Evolutionary conservation across 2,329 filamentous ascomycete genomes (phyloP).

Genomic region (Proliferodiscus dingleyae): DNA sequence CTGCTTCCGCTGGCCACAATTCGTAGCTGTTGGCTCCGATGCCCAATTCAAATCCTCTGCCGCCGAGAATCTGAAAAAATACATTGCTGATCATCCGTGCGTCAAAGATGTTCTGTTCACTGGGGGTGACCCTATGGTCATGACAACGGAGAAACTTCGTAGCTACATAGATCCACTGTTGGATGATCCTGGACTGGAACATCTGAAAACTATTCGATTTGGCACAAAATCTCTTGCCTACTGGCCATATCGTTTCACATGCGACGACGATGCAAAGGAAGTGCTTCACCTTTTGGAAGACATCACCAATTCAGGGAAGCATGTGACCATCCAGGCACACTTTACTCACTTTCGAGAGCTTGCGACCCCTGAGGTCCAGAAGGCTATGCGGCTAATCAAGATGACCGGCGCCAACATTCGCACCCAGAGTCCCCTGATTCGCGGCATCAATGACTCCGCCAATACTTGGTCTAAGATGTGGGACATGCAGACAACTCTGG

Average conservation of each 20-base stretch:
- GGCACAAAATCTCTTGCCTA: slow-evolving; percentile 11
- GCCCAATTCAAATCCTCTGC: slow-evolving; percentile 1
- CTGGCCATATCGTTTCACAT: slow-evolving; percentile 7
- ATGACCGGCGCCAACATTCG: slow-evolving; percentile 6
- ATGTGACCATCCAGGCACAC: slow-evolving; percentile 6
- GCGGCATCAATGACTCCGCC: slow-evolving; percentile 5
- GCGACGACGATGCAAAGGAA: not conserved
- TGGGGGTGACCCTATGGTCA: slow-evolving; percentile 11
- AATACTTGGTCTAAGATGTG: slow-evolving; percentile 7
- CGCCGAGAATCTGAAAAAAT: not conserved
- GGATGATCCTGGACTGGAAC: not conserved
- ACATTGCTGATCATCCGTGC: not conserved
- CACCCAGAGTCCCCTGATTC: slow-evolving; percentile 5
- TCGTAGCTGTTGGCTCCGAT: not conserved
- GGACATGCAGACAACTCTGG: slow-evolving; percentile 4
- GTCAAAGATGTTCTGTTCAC: slow-evolving; percentile 9
- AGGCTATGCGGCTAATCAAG: slow-evolving; percentile 4
- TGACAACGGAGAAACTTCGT: not conserved
- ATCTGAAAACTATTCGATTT: slow-evolving; percentile 8
- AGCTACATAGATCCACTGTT: slow-evolving; percentile 5
- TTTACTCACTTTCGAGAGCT: slow-evolving; percentile 9
- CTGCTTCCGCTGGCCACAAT: slow-evolving; percentile 11
- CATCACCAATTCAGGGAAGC: slow-evolving; percentile 1
- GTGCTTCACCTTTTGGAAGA: slow-evolving; percentile 3
- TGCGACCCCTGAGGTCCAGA: slow-evolving; percentile 1